Evolutionary conservation across 768 basidiomycete genomes (phyloP).

Genomic region (Xerocomellus intermedius): DNA sequence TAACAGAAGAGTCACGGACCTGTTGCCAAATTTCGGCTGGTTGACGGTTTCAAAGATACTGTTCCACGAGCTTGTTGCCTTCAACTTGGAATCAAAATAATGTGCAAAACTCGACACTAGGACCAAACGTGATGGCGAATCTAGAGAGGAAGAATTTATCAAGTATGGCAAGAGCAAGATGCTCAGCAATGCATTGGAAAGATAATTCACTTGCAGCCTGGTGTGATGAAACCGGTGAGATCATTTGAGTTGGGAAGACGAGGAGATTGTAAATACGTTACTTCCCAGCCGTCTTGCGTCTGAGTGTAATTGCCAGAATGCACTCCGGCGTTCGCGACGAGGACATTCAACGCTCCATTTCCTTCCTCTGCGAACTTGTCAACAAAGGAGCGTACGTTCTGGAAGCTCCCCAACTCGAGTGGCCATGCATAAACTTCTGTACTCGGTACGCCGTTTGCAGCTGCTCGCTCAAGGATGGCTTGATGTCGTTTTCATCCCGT

Average conservation of each 20-base stretch:
- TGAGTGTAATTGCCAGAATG: constrained; percentile 13
- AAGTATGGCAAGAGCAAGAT: constrained; percentile 36
- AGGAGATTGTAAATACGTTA: constrained; percentile 30
- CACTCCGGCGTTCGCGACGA: constrained; percentile 35
- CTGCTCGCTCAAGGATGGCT: constrained; percentile 20
- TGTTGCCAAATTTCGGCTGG: constrained; percentile 20
- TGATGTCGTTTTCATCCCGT: not conserved
- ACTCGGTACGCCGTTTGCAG: not conserved
- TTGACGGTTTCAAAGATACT: constrained; percentile 27
- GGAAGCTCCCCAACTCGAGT: constrained; percentile 35
- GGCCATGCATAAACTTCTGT: constrained; percentile 29
- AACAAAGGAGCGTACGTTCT: constrained; percentile 32
- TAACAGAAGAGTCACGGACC: constrained; percentile 12
- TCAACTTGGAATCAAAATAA: constrained; percentile 8
- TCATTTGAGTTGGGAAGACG: not conserved
- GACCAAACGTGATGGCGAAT: constrained; percentile 27
- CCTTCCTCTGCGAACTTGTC: constrained; percentile 28
- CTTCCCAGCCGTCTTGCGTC: constrained; percentile 51
- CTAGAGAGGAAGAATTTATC: constrained; percentile 19
- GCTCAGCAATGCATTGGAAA: constrained; percentile 33
- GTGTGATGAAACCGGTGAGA: not conserved
- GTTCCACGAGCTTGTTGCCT: not conserved
- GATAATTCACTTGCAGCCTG: constrained; percentile 37
- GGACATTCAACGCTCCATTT: constrained; percentile 22
- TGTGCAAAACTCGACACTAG: constrained; percentile 34